Evolutionary conservation across 495 filamentous ascomycete species (phyloP), one percentile per base, ranked within the genome.

Genomic region (Penicillium alfredii): DNA sequence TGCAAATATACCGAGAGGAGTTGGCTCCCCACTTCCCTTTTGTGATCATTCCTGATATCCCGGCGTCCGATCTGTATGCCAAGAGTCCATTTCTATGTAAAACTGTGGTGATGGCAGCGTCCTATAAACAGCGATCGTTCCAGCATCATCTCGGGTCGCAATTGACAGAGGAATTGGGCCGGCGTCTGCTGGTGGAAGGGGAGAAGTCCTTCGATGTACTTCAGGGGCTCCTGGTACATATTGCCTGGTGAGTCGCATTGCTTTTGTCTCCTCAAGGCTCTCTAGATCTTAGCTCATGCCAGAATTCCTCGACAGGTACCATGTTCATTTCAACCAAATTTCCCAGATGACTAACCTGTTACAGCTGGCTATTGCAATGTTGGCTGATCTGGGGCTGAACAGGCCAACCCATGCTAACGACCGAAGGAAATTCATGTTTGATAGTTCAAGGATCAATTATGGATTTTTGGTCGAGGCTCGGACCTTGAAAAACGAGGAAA

Each of bases 291-390:
- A n/a, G n/a, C n/a, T n/a, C n/a, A 9, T 30, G 8, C 33, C 12
- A 13, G 2, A 8, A 10, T 19, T 17, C 14, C 22, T 34, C 10
- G 20, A 3, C 31, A 43, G 40, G 40, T 43, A 43, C 17, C 40
- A 43, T 29, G 15, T 15, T 20, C 40, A 43, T 17, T 12, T 43
- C 1, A 21, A 22, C 8, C 3, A 9, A 17, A 31, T 27, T n/a
- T 31, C 40, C 13, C 40, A 43, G 19, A 43, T 43, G 24, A 43
- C 40, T 6, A 43, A 43, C 10, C 26, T 43, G 6, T 8, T 43
- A 8, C 33, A 43, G 10, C 25, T 43, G 12, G 25, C 33, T n/a
- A 36, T 36, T 31, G 33, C 40, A 11, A 13, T 43, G 8, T 27
- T 43, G n/a, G 40, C 40, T 13, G 40, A 43, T 11, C 33, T 43